These are phyloP conservation scores for Loxodes magnus DNA, from an alignment of 73 alveolate genomes.

Conservation along the genomic window DNA sequence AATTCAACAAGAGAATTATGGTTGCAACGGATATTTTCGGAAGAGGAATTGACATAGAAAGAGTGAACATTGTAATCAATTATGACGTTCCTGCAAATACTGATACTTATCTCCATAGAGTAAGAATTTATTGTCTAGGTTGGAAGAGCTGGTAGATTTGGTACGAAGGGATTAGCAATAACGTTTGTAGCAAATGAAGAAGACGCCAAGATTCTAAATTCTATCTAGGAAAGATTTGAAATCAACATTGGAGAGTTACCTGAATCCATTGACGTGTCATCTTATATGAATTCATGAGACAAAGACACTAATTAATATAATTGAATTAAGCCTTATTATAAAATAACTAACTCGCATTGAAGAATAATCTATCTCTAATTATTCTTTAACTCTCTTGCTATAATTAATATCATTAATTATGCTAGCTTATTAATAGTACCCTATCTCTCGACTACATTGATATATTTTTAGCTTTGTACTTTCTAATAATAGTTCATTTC, in stretches of 20 bases:
- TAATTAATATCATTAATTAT: too few species aligned
- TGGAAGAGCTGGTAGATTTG: conserved; percentile 99
- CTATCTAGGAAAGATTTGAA: conserved; percentile 68
- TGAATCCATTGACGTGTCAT: conserved; percentile 51
- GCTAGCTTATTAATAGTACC: too few species aligned
- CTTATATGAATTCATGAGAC: too few species aligned
- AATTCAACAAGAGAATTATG: conserved; percentile 91
- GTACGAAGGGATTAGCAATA: conserved; percentile 95
- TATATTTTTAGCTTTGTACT: too few species aligned
- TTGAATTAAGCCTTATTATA: too few species aligned
- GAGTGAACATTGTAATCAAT: conserved; percentile 97
- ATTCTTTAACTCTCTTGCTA: too few species aligned
- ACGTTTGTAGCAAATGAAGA: conserved; percentile 77
- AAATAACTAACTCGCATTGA: too few species aligned
- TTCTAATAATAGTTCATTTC: too few species aligned
- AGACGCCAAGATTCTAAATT: conserved; percentile 71
- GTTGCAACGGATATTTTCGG: conserved; percentile 99
- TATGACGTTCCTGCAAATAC: conserved; percentile 87
- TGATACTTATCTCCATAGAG: conserved; percentile 92
- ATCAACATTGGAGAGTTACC: conserved; percentile 81
- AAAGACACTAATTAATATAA: too few species aligned
- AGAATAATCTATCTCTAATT: too few species aligned
- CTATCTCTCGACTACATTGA: too few species aligned
- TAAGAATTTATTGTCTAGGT: conserved; percentile 26
- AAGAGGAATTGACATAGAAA: conserved; percentile 99